These are phyloP conservation scores for Hypoxylon sp. DNA, from an alignment of 2,329 filamentous ascomycete genomes.

Conservation along the genomic window DNA sequence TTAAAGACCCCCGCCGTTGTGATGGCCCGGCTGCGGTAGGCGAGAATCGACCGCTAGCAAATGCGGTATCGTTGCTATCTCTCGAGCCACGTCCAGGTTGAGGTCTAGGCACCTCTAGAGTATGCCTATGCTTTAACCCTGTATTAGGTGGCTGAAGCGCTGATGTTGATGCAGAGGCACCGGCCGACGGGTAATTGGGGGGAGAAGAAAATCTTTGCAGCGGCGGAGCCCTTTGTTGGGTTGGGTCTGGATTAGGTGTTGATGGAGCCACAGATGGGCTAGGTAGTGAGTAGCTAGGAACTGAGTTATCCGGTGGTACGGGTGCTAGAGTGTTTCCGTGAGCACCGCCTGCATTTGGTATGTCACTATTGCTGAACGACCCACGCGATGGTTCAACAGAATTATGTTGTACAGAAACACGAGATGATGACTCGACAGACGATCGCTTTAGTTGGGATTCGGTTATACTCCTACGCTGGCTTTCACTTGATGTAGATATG, in stretches of 20 bases:
- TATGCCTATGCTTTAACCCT: slow-evolving; percentile 84
- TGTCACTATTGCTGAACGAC: slow-evolving; percentile 52
- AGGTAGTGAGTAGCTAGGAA: slow-evolving; percentile 43
- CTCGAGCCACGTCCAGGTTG: slow-evolving; percentile 77
- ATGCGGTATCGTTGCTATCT: slow-evolving; percentile 77
- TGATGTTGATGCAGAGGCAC: slow-evolving; percentile 63
- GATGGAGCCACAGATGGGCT: slow-evolving; percentile 45
- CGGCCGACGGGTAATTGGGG: slow-evolving; percentile 65
- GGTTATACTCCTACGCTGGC: slow-evolving; percentile 50
- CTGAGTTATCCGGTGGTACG: slow-evolving; percentile 33
- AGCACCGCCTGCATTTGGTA: slow-evolving; percentile 34
- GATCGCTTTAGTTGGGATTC: slow-evolving; percentile 53
- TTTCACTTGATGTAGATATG: slow-evolving; percentile 33
- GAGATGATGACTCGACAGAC: slow-evolving; percentile 55
- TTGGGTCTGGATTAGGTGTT: slow-evolving; percentile 50
- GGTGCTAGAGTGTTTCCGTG: slow-evolving; percentile 29
- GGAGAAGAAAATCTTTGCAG: slow-evolving; percentile 77
- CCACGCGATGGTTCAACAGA: slow-evolving; percentile 54
- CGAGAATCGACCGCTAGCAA: slow-evolving; percentile 86
- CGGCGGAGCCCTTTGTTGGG: slow-evolving; percentile 51
- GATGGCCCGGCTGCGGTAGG: slow-evolving; percentile 71
- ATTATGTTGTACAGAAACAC: slow-evolving; percentile 54
- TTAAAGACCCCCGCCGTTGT: slow-evolving; percentile 84
- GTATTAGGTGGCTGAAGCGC: slow-evolving; percentile 66
- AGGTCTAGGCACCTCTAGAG: slow-evolving; percentile 85